Percentiles rank a stretch among this genome's conserved stretches.
These are phyloP conservation scores for Stagonosporopsis rhizophila DNA, from an alignment of 2,329 filamentous ascomycete species.

Conservation along the genomic window DNA sequence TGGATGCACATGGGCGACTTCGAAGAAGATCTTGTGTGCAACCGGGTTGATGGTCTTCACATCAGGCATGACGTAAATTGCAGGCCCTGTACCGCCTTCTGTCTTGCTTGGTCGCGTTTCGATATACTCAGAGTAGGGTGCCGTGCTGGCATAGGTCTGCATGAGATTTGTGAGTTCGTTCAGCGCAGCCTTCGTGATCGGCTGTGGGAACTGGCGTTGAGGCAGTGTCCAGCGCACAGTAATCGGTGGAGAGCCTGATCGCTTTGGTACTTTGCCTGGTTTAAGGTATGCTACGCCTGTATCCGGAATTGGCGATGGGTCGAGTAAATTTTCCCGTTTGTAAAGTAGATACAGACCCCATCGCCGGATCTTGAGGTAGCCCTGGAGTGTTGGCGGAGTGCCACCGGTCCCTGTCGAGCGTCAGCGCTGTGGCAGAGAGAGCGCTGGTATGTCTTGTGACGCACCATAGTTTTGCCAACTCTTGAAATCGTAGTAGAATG, in stretches of 20 bases:
- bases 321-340: conserved; percentile 33
- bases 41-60: conserved; percentile 36
- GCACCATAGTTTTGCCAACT: conserved; percentile 33
- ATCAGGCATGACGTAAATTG: conserved; percentile 39
- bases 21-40: conserved; percentile 42
- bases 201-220: conserved; percentile 35
- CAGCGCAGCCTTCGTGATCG: conserved; percentile 32
- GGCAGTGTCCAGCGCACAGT: conserved; percentile 42
- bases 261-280: conserved; percentile 26
- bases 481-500: conserved; percentile 34
- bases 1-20: conserved; percentile 71
- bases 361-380: conserved; percentile 39
- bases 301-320: conserved; percentile 33
- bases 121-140: conserved; percentile 31
- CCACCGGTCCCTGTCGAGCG: conserved; percentile 37
- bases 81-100: conserved; percentile 42
- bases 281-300: conserved; percentile 36
- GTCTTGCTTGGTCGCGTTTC: conserved; percentile 34
- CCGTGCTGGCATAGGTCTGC: conserved; percentile 26
- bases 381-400: conserved; percentile 39
- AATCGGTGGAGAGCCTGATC: conserved; percentile 28
- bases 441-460: not conserved
- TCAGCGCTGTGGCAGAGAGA: conserved; percentile 10
- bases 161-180: conserved; percentile 31
- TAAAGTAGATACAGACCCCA: conserved; percentile 41